Evolutionary conservation across 2,329 filamentous ascomycete species (phyloP), one percentile per base, ranked within the genome.

Genomic region (Fusarium liriodendri): DNA sequence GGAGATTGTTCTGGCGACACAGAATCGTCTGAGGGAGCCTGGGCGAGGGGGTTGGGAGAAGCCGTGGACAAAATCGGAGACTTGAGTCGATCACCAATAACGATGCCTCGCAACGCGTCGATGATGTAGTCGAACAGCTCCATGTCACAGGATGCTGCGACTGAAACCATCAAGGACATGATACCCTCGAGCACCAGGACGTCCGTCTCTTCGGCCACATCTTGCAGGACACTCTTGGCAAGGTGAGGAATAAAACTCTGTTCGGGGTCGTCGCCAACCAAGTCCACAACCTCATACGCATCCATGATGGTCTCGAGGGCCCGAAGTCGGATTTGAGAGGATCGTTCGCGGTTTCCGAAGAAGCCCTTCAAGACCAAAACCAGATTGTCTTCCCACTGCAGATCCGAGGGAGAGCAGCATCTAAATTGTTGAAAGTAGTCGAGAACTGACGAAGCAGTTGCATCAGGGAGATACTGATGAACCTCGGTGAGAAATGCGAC

Each of bases 341-440:
- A 90, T 50, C 92, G 89, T 13, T 82, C 84, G 35, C 85, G 86
- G 76, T 94, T 89, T 47, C 88, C 87, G 75, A 93, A 91, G 77
- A 95, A 92, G 1, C 87, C 87, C 22, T 88, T 84, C 18, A 94
- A 80, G 2, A 95, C 86, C 29, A 89, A 82, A 18, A 84, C 83
- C 63, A 93, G 85, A 62, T 94, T 93, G 3, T 87, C 83, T 70
- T 92, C 87, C 93, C 93, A 95, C 38, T 89, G 85, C 55, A 87
- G 82, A 75, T 94, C 92, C 0, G 93, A 93, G 3, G 93, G 93
- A 52, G 92, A 92, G 76, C 93, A 93, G 76, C 90, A 91, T 54
- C 92, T 87, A 72, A 93, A 92, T 62, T 93, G 89, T 64, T 88
- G 87, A 72, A 92, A 93, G 78, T 94, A 90, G 52, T 90, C 88